phyloP scores from a whole-genome alignment of 257 asterid genomes.

The Capsicum pubescens region DNA sequence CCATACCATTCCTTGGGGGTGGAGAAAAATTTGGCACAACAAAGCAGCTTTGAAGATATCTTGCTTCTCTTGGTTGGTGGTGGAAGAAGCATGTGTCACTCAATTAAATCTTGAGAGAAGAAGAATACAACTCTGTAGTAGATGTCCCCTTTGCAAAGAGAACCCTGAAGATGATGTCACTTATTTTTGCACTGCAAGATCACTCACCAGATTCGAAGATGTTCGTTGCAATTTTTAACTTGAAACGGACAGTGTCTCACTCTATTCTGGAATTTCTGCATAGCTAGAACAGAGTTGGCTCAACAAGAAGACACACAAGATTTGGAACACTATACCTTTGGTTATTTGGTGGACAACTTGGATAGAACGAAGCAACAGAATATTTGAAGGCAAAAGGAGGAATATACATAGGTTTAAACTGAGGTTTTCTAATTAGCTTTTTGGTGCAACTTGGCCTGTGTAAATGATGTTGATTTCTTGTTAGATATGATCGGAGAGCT shows the following conservation, averaged over 20 bases:
- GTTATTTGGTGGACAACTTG: neutral
- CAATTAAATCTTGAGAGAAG: conserved; percentile 4
- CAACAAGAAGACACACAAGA: conserved; percentile 4
- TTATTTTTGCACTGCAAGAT: neutral
- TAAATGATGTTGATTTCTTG: no score
- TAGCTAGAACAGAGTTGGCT: neutral
- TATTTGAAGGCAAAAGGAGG: neutral
- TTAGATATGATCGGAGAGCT: no score
- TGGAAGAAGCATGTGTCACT: neutral
- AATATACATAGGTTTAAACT: neutral
- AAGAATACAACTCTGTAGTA: conserved; percentile 7
- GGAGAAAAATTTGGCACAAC: conserved; percentile 16
- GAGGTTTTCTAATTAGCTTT: no score
- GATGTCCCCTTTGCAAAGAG: neutral
- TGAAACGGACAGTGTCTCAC: neutral
- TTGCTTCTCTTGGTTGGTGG: neutral
- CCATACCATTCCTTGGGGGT: neutral
- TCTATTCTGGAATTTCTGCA: neutral
- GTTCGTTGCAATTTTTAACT: neutral
- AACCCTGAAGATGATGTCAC: neutral
- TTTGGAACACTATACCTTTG: neutral
- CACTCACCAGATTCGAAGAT: conserved; percentile 1
- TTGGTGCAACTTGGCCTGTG: no score
- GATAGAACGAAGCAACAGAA: neutral
- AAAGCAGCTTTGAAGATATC: neutral